phyloP scores from a whole-genome alignment of 306 rosid genomes.

The Astragalus membranaceus region DNA sequence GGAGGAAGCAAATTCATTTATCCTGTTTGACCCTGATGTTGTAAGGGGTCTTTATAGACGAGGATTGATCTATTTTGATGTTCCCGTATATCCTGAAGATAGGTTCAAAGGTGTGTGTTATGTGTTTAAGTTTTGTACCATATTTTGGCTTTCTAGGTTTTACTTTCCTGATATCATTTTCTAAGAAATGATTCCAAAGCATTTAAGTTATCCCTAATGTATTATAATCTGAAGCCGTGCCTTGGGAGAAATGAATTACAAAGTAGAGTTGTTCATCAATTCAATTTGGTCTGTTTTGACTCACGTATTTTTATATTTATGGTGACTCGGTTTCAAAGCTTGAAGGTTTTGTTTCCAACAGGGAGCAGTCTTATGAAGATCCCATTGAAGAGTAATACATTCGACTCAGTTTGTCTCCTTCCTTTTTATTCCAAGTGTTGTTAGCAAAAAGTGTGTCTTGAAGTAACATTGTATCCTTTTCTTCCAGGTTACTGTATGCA shows the following conservation, averaged over 20 bases:
- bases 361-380: slow-evolving; percentile 99
- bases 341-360: slow-evolving; percentile 98
- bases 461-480: too few relatives aligned
- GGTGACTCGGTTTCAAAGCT: slow-evolving; percentile 80
- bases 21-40: slow-evolving; percentile 74
- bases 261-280: too few relatives aligned
- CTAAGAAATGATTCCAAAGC: too few relatives aligned
- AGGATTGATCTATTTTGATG: slow-evolving; percentile 89
- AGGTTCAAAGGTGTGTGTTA: slow-evolving; percentile 80
- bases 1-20: slow-evolving; percentile 87
- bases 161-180: too few relatives aligned
- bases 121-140: neutral
- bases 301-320: slow-evolving; percentile 25
- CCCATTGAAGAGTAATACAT: slow-evolving; percentile 95
- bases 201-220: too few relatives aligned
- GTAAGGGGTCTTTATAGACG: slow-evolving; percentile 71
- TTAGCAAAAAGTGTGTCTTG: too few relatives aligned
- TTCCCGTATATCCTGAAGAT: slow-evolving; percentile 88
- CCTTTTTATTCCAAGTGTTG: too few relatives aligned
- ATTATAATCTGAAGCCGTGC: too few relatives aligned
- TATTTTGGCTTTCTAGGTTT: slow-evolving; percentile 1
- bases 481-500: too few relatives aligned
- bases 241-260: too few relatives aligned
- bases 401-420: slow-evolving; percentile 15
- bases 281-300: too few relatives aligned